Evolutionary conservation across 164 flowering plant species (phyloP), one percentile per base, ranked within the genome.

Genomic region (Dillenia turbinata): DNA sequence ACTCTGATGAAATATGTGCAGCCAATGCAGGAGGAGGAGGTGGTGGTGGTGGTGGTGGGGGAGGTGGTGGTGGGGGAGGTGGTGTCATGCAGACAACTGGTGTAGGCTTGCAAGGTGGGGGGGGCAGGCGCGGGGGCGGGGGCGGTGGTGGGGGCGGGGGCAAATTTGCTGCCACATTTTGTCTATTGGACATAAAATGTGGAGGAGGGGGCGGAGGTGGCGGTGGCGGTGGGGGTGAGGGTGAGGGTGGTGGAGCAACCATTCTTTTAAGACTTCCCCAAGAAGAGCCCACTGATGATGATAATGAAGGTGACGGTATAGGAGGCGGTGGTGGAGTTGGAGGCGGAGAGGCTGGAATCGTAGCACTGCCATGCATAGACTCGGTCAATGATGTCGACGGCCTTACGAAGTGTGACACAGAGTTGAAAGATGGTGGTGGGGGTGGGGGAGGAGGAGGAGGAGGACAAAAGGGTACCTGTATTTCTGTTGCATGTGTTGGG

Each of bases 71-170:
- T 4, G 79, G 73, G 22, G 79, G 70, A 8, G 78, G 71, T 0
- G 77, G 75, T 44, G 76, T 76, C 40, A 33, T 5, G 40, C 40
- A 5, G 40, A 33, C 40, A 33, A 33, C 40, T 52, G 77, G 70
- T n/a, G 69, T 64, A 17, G 63, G 60, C 10, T 54, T 55, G 52
- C 24, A n/a, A 33, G 46, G 49, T 50, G 26, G n/a, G n/a, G n/a
- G n/a, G n/a, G n/a, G n/a, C n/a, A n/a, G n/a, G n/a, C n/a, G 51
- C 26, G n/a, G 13, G 19, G 49, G n/a, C 47, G 57, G 52, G 7
- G 64, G 69, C 16, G 74, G 72, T 12, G 76, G 79, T 10, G 79
- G 75, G 9, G 83, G 83, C 9, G 81, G 73, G 1, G 77, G 77
- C 5, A 76, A 72, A 12, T 46, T 26, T 33, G 58, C 17, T 46